Evolutionary conservation across 148 eudicot species (phyloP).

Genomic region (Euryodendron excelsum): DNA sequence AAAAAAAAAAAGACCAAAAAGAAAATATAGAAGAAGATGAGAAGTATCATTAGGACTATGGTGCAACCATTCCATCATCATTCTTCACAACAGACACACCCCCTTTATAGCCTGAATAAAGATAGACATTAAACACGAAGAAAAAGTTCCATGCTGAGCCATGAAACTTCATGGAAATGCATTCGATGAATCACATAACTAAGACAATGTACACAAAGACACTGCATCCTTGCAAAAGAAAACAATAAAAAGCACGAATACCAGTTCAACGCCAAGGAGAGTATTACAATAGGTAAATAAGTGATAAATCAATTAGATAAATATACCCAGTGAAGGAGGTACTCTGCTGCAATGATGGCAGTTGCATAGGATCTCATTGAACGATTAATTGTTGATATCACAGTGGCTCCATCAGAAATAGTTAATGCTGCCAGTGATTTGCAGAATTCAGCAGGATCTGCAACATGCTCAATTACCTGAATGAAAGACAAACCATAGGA

Average conservation of each 20-base stretch:
- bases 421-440: slow-evolving; percentile 77
- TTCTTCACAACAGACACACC: not conserved
- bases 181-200: not conserved
- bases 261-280: slow-evolving; percentile 5
- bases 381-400: slow-evolving; percentile 86
- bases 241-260: not conserved
- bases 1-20: not conserved
- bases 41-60: not conserved
- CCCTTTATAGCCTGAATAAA: not conserved
- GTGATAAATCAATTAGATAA: not conserved
- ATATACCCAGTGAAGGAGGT: slow-evolving; percentile 85
- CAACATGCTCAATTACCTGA: slow-evolving; percentile 94
- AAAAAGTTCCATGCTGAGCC: not conserved
- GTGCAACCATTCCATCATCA: not conserved
- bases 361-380: slow-evolving; percentile 88
- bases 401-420: slow-evolving; percentile 71
- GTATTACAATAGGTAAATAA: not conserved
- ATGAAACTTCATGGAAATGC: not conserved
- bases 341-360: slow-evolving; percentile 71
- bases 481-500: not conserved
- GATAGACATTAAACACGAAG: not conserved
- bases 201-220: not conserved
- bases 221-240: not conserved
- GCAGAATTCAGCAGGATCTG: slow-evolving; percentile 88
- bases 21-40: not conserved